Conservation (phyloP, 108 stramenopile genomes). For the Skeletonema potamos region DNA sequence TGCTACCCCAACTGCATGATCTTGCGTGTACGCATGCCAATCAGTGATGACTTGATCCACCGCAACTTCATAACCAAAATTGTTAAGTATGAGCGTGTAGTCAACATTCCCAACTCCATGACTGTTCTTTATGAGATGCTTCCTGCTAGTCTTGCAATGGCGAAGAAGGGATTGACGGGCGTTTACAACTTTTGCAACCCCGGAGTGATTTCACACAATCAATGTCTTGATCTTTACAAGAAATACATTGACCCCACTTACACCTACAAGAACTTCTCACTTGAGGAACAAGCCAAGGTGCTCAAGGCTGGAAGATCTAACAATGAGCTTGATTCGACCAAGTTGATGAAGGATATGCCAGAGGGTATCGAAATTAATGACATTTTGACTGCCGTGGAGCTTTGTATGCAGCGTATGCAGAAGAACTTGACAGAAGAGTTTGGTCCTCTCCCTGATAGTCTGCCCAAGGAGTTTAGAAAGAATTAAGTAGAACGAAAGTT, state of each 20-base stretch:
- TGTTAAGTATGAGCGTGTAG: slow-evolving; percentile 94
- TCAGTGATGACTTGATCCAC: slow-evolving; percentile 94
- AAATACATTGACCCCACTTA: slow-evolving; percentile 98
- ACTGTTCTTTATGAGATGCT: slow-evolving; percentile 97
- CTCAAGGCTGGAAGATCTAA: slow-evolving; percentile 97
- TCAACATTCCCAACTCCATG: slow-evolving; percentile 99
- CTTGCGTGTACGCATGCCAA: slow-evolving; percentile 98
- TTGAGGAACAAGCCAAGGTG: slow-evolving; percentile 92
- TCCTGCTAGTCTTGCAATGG: slow-evolving; percentile 93
- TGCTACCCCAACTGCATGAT: slow-evolving; percentile 86
- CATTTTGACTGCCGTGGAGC: slow-evolving; percentile 88
- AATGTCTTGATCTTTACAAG: slow-evolving; percentile 96
- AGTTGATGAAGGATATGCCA: slow-evolving; percentile 92
- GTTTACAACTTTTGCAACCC: slow-evolving; percentile 99
- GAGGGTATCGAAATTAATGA: slow-evolving; percentile 89
- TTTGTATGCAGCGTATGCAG: slow-evolving; percentile 95
- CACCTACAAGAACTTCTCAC: slow-evolving; percentile 95
- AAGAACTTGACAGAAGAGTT: slow-evolving; percentile 82
- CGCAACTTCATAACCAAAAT: slow-evolving; percentile 99
- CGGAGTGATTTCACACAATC: slow-evolving; percentile 99
- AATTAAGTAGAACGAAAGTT: slow-evolving; percentile 10
- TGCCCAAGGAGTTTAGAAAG: slow-evolving; percentile 63
- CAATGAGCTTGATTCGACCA: slow-evolving; percentile 97
- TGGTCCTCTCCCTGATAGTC: slow-evolving; percentile 76
- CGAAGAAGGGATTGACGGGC: slow-evolving; percentile 87